Conservation (phyloP, 2,329 filamentous ascomycete genomes). For the Colletotrichum limetticola region DNA sequence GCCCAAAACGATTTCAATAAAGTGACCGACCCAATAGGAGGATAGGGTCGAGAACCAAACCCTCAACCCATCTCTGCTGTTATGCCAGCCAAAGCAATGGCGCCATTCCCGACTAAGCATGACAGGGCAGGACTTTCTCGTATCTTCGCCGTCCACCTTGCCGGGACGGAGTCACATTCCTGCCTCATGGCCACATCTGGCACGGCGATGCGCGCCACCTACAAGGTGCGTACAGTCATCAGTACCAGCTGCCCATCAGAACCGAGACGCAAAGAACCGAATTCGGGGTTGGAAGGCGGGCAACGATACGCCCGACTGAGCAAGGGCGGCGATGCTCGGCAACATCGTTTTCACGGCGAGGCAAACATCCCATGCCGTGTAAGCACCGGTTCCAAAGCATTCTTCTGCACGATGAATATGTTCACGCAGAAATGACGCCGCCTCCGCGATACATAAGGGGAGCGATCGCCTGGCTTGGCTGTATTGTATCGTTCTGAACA, state of each 20-base stretch:
- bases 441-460: slow-evolving; percentile 23
- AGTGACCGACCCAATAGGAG: slow-evolving; percentile 28
- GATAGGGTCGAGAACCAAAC: slow-evolving; percentile 1
- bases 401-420: slow-evolving; percentile 17
- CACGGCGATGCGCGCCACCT: slow-evolving; percentile 9
- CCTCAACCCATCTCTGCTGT: neutral
- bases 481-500: neutral
- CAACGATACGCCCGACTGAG: slow-evolving; percentile 10
- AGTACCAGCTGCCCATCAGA: slow-evolving; percentile 1
- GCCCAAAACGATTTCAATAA: slow-evolving; percentile 30
- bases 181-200: slow-evolving; percentile 22
- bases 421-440: neutral
- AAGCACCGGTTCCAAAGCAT: slow-evolving; percentile 4
- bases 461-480: slow-evolving; percentile 6
- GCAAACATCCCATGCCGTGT: slow-evolving; percentile 8
- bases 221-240: slow-evolving; percentile 29
- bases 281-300: neutral
- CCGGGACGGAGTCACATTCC: slow-evolving; percentile 16
- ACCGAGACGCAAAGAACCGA: slow-evolving; percentile 6
- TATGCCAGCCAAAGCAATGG: neutral
- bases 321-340: neutral
- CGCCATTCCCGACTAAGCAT: slow-evolving; percentile 22
- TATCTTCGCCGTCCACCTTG: slow-evolving; percentile 16
- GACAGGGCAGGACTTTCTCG: slow-evolving; percentile 23
- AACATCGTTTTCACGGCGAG: neutral